A percentile compares a stretch with the other conserved stretches of the same genome.
Evolutionary conservation across 495 filamentous ascomycete species (phyloP).

Genomic region (Tirmania nivea): DNA sequence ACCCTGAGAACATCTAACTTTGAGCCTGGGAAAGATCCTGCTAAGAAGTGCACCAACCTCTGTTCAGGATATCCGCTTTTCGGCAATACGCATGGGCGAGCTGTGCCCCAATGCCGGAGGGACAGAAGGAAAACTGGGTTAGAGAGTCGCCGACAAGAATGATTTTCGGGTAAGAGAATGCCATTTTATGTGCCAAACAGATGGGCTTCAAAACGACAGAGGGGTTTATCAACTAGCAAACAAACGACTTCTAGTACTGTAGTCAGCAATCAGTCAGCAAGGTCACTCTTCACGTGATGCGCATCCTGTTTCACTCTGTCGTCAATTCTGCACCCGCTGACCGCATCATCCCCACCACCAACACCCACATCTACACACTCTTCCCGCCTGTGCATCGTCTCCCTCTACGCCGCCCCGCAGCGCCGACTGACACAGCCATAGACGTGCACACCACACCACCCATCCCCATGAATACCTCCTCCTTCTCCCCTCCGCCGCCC

Average conservation of each 20-base stretch:
- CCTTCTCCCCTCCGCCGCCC: slow-evolving; percentile 5
- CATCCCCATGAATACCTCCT: slow-evolving; percentile 1
- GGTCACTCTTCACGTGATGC: too few relatives aligned
- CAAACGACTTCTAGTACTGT: too few relatives aligned
- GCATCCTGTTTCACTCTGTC: too few relatives aligned
- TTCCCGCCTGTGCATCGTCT: background rate
- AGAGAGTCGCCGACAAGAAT: slow-evolving; percentile 6
- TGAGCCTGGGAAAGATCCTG: too few relatives aligned
- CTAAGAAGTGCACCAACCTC: too few relatives aligned
- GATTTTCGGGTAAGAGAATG: background rate
- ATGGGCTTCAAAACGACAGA: too few relatives aligned
- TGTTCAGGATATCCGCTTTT: slow-evolving; percentile 2
- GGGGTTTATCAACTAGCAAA: too few relatives aligned
- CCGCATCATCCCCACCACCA: too few relatives aligned
- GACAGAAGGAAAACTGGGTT: slow-evolving; percentile 1
- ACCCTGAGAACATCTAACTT: background rate
- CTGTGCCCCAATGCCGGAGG: background rate
- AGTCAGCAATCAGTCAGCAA: too few relatives aligned
- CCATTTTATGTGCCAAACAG: background rate
- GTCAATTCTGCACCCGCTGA: too few relatives aligned
- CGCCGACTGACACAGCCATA: background rate
- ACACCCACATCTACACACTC: background rate
- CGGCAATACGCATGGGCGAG: slow-evolving; percentile 2
- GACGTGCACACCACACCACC: background rate
- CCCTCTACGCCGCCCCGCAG: background rate